These are phyloP conservation scores for Hymenotorrendiella dingleyae DNA, from an alignment of 2,329 filamentous ascomycete species.

Conservation along the genomic window DNA sequence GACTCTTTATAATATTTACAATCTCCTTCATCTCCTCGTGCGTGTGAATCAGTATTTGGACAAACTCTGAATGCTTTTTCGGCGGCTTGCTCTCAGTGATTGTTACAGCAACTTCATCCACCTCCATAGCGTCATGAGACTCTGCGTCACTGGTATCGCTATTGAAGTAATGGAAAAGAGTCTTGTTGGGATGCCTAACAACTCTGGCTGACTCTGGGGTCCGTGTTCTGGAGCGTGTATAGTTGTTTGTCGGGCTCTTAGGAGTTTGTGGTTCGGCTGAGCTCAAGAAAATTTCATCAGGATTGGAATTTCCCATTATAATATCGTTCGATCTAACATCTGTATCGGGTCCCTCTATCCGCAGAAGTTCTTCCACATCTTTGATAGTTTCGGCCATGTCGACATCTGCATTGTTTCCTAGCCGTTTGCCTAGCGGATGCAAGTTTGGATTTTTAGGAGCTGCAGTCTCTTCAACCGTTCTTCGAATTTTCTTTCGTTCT, in stretches of 20 bases:
- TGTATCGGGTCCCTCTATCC: not conserved
- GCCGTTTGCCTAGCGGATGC: too few species aligned
- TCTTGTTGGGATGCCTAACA: not conserved
- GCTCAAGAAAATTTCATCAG: not conserved
- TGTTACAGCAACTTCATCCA: not conserved
- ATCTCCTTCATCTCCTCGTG: constrained; percentile 18
- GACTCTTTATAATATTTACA: constrained; percentile 14
- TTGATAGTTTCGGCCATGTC: not conserved
- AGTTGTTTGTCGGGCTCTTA: not conserved
- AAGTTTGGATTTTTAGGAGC: not conserved
- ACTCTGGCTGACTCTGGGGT: not conserved
- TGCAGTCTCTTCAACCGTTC: not conserved
- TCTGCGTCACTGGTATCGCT: not conserved
- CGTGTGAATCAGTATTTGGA: constrained; percentile 13
- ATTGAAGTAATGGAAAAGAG: not conserved
- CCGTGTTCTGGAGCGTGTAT: not conserved
- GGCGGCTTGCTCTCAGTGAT: constrained; percentile 2
- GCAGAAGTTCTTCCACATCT: not conserved
- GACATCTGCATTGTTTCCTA: too few species aligned
- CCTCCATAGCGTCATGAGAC: not conserved
- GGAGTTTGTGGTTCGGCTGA: not conserved
- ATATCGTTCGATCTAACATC: not conserved
- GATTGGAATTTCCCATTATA: not conserved
- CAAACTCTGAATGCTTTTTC: constrained; percentile 16
- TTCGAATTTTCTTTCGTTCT: constrained; percentile 3